Base-by-base conservation (phyloP, 2,329 filamentous ascomycete genomes). In the Trichoderma pleuroti region DNA sequence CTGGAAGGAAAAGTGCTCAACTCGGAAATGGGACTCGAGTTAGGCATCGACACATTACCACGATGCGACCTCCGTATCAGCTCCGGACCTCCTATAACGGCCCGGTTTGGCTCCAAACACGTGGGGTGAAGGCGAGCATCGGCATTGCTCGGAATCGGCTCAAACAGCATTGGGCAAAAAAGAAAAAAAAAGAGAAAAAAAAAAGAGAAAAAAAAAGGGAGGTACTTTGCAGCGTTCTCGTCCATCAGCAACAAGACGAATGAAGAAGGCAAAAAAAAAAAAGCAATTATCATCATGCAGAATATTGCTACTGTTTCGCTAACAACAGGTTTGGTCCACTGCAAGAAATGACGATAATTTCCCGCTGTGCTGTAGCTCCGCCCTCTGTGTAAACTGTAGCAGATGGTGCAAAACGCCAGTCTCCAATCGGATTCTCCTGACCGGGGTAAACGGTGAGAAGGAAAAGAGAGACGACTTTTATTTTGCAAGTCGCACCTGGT, bases 301-400 rank as follows among this genome's bases (percentile, higher is more conserved):
- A 39, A 39, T 30, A 9, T 34, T 67, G 64, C 49, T 26, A 49
- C 54, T 54, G 54, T 46, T 59, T 56, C 42, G 34, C 42, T 56
- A 34, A 63, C 42, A 30, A 24, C 39, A 32, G 14, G 21, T 64
- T 32, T 65, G 68, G 52, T 67, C 69, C 69, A 68, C 69, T 68
- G 63, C 34, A 54, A 60, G 69, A 71, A 71, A 71, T 71, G 63
- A 71, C 56, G 63, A 59, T 54, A 66, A 71, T 68, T 68, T 68
- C 64, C 69, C 36, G 32, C 63, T 16, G 28, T 24, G 32, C 63
- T 16, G 28, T 24, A 54, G 39, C 62, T 66, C 36, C 64, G 69
- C 62, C 54, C 68, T 70, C 52, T 28, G 42, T 39, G 21, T 21
- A 32, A n/a, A 30, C 39, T 59, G 52, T 59, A 59, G 52, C 36